phyloP scores from a whole-genome alignment of 2,329 filamentous ascomycete genomes.

The Microcera coccophila region DNA sequence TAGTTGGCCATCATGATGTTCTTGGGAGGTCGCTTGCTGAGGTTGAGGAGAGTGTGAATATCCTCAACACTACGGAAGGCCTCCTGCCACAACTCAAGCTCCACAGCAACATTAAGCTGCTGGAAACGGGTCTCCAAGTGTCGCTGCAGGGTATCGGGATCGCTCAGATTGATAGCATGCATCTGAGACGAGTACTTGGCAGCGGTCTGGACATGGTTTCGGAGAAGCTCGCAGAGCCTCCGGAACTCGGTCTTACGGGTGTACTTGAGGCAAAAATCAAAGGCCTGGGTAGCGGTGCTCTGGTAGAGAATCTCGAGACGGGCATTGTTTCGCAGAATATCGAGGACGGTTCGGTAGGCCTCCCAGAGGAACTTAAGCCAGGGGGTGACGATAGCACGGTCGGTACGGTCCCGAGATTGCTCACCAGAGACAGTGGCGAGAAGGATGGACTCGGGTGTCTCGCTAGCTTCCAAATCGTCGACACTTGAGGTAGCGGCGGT shows the following conservation, averaged over 20 bases:
- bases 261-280: slow-evolving; percentile 98
- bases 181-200: slow-evolving; percentile 99
- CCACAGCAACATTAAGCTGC: slow-evolving; percentile 95
- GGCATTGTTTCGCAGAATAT: slow-evolving; percentile 98
- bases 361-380: slow-evolving; percentile 99
- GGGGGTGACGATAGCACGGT: slow-evolving; percentile 95
- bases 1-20: slow-evolving; percentile 99
- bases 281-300: slow-evolving; percentile 94
- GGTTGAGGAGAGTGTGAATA: slow-evolving; percentile 92
- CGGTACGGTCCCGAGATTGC: slow-evolving; percentile 94
- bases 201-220: slow-evolving; percentile 97
- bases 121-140: slow-evolving; percentile 98
- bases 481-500: slow-evolving; percentile 62
- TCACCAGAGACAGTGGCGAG: slow-evolving; percentile 97
- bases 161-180: slow-evolving; percentile 98
- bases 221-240: slow-evolving; percentile 92
- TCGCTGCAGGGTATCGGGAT: slow-evolving; percentile 93
- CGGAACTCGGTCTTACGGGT: slow-evolving; percentile 99
- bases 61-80: slow-evolving; percentile 99
- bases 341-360: slow-evolving; percentile 95
- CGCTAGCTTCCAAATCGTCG: slow-evolving; percentile 92
- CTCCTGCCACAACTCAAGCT: slow-evolving; percentile 98
- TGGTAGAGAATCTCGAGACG: slow-evolving; percentile 97
- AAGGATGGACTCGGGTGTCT: slow-evolving; percentile 97
- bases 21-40: slow-evolving; percentile 97